Percentiles rank a stretch among this genome's conserved stretches.
phyloP scores from a whole-genome alignment of 345 rosid genomes.

The Garcia nutans region DNA sequence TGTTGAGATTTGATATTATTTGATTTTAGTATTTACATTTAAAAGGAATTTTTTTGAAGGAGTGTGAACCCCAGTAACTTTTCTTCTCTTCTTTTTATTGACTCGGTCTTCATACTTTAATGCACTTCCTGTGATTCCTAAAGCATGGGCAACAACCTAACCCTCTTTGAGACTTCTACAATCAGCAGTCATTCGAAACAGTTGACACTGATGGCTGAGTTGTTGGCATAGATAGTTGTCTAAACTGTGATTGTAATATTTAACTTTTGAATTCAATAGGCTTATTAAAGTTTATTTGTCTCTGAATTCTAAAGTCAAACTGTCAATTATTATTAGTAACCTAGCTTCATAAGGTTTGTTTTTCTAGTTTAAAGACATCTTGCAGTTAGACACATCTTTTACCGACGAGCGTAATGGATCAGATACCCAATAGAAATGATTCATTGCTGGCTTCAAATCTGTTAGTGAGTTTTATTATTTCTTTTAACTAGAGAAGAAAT shows the following conservation, averaged over 20 bases:
- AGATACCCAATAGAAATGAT: background rate
- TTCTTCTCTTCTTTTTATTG: background rate
- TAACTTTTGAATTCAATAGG: background rate
- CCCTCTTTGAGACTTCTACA: background rate
- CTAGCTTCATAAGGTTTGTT: too few species aligned
- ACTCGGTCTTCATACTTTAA: background rate
- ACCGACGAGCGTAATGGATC: background rate
- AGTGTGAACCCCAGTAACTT: background rate
- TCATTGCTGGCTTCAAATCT: background rate
- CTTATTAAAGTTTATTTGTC: background rate
- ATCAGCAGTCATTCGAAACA: constrained; percentile 2
- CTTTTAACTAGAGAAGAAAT: background rate
- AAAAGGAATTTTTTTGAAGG: background rate
- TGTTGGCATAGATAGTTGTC: background rate
- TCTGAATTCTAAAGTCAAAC: background rate
- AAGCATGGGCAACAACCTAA: background rate
- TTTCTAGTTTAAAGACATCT: background rate
- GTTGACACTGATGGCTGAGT: background rate
- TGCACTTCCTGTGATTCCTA: background rate
- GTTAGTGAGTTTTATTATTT: background rate
- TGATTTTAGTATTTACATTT: background rate
- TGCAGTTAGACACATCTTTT: background rate
- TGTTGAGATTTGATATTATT: background rate
- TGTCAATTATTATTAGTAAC: background rate
- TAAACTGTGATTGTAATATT: background rate